Evolutionary conservation across 2,329 filamentous ascomycete species (phyloP).

Genomic region (Penicillium italicum): DNA sequence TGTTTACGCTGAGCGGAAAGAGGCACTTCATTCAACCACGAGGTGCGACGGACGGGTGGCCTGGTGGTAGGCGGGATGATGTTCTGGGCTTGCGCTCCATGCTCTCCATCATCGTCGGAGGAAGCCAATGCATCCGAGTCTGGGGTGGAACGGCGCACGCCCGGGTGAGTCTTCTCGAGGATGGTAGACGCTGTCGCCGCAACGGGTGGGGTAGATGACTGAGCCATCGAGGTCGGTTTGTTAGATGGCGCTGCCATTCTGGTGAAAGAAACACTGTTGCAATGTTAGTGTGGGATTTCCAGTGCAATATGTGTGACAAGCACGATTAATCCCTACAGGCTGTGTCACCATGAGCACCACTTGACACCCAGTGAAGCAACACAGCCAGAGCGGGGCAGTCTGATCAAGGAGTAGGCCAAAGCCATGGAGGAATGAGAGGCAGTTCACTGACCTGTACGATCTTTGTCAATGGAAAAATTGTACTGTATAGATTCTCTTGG

Average conservation of each 20-base stretch:
- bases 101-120: slow-evolving; percentile 85
- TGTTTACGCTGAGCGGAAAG: slow-evolving; percentile 65
- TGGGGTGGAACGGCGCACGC: slow-evolving; percentile 75
- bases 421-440: background rate
- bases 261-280: slow-evolving; percentile 6
- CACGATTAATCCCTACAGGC: background rate
- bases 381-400: slow-evolving; percentile 5
- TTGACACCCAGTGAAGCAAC: slow-evolving; percentile 8
- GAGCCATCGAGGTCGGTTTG: slow-evolving; percentile 30
- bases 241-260: slow-evolving; percentile 43
- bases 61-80: slow-evolving; percentile 53
- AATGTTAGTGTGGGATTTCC: slow-evolving; percentile 4
- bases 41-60: slow-evolving; percentile 64
- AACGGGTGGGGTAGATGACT: slow-evolving; percentile 43
- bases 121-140: slow-evolving; percentile 92
- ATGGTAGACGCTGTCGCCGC: slow-evolving; percentile 62
- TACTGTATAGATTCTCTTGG: slow-evolving; percentile 3
- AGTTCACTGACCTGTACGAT: slow-evolving; percentile 11
- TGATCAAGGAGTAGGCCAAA: background rate
- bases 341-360: slow-evolving; percentile 5
- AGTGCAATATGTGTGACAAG: background rate
- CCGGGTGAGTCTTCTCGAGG: slow-evolving; percentile 68
- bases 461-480: slow-evolving; percentile 1
- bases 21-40: slow-evolving; percentile 83
- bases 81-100: slow-evolving; percentile 53